phyloP scores from a whole-genome alignment of 345 rosid genomes.

The Bruguiera gymnorhiza region DNA sequence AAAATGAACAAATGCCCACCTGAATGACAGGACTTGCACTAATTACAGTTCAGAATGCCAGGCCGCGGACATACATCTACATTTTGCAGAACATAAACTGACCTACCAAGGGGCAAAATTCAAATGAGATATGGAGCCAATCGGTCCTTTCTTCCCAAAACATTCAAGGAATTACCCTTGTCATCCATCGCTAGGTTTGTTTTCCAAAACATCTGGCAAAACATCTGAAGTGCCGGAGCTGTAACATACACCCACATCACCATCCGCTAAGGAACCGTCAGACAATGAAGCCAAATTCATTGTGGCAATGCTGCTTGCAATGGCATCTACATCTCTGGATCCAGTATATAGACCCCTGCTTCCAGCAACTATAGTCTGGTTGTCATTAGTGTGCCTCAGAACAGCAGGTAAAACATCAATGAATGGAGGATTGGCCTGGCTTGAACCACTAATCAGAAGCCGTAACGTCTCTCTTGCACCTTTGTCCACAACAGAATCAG shows the following conservation, averaged over 20 bases:
- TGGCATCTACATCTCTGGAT: constrained; percentile 40
- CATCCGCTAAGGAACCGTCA: constrained; percentile 14
- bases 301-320: constrained; percentile 37
- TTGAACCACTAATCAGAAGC: constrained; percentile 67
- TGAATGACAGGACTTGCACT: constrained; percentile 11
- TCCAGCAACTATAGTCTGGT: constrained; percentile 39
- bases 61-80: constrained; percentile 26
- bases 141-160: constrained; percentile 19
- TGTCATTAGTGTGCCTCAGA: constrained; percentile 35
- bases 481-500: constrained; percentile 65
- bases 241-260: constrained; percentile 7
- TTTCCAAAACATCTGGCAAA: neutral
- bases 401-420: constrained; percentile 47
- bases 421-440: constrained; percentile 45
- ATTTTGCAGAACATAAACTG: constrained; percentile 5
- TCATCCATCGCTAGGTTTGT: constrained; percentile 17
- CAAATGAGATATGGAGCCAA: neutral
- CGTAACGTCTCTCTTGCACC: constrained; percentile 94
- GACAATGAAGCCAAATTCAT: constrained; percentile 45
- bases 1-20: constrained; percentile 5
- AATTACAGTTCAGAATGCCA: constrained; percentile 37
- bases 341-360: constrained; percentile 71
- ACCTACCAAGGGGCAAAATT: constrained; percentile 14
- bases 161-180: constrained; percentile 9
- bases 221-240: constrained; percentile 9